phyloP scores from a whole-genome alignment of 495 filamentous ascomycete species.

The Paragyromitra xinjiangensis region DNA sequence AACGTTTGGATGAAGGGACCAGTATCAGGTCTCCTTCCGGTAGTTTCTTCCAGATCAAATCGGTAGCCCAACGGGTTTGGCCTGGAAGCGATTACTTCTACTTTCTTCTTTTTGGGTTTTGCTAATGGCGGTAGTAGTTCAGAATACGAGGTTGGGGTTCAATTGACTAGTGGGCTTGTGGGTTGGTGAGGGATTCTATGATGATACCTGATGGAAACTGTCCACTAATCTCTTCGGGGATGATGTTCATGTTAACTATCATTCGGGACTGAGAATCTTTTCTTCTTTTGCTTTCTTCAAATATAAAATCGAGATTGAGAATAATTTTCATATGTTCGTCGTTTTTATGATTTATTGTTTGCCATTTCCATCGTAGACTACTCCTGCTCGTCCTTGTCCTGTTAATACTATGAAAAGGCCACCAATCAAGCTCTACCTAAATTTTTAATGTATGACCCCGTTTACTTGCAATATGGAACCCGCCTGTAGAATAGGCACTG shows the following conservation, averaged over 20 bases:
- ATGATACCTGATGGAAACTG: background rate
- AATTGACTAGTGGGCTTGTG: background rate
- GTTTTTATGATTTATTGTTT: no score
- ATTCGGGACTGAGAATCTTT: background rate
- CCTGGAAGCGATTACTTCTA: conserved; percentile 9
- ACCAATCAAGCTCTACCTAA: no score
- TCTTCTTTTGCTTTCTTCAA: background rate
- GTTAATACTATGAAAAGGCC: no score
- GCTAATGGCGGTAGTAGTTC: conserved; percentile 1
- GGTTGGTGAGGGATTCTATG: background rate
- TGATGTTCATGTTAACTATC: background rate
- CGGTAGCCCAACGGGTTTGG: conserved; percentile 31
- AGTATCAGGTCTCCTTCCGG: conserved; percentile 10
- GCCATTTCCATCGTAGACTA: no score
- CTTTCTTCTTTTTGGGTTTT: background rate
- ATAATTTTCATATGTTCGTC: background rate
- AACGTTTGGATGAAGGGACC: background rate
- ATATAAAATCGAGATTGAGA: background rate
- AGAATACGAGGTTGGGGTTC: background rate
- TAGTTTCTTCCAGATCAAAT: conserved; percentile 3
- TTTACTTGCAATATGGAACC: background rate
- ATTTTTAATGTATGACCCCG: background rate
- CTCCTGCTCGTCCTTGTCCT: no score
- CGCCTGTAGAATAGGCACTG: no score
- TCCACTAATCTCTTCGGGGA: background rate